Base-by-base conservation (phyloP, 805 yeast genomes). In the Candida easanensis region DNA sequence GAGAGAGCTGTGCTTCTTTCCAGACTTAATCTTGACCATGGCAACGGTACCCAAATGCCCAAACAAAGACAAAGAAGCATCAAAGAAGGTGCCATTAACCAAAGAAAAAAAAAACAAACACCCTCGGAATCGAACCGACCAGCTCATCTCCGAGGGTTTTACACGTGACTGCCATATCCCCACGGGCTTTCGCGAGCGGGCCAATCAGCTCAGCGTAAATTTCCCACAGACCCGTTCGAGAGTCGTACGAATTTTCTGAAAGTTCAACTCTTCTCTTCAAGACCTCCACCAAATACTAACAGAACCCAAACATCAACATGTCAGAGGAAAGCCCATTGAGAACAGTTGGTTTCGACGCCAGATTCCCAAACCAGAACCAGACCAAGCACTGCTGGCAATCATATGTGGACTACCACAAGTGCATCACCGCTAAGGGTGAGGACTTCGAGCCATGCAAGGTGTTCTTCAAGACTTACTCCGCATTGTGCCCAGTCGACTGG, bases 371-470 rank as follows among this genome's bases (percentile, higher is more conserved):
- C 77, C 90, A 82, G 70, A 91, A 91, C 82, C 99, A 91, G 74
- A 88, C 97, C 62, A 89, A 85, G 75, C 97, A 91, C 78, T 93
- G 98, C 78, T 95, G 91, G 82, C 97, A 91, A 76, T 79, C 91
- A 58, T 93, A 91, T 75, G 88, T 93, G 62, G 99, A 93, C 72
- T 93, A 91, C 82, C 93, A 86, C 84, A 90, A 89, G 71, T 93
- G 99, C 77, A 80, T 93, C 66, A 85, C 82, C 62, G 88, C 90
- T 56, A 91, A 91, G 75, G 99, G 99, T 65, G 97, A 91, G 73
- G 98, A 90, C 50, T 93, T 93, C 64, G 96, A 90, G 61, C 98
- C 98, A 63, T 93, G 99, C 73, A 79, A 89, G 72, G 90, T 87
- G 60, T 93, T 93, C 76, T 87, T 80, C 82, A 84, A 80, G 70